Evolutionary conservation across 495 filamentous ascomycete genomes (phyloP).

Genomic region (Aspergillus sparsus): DNA sequence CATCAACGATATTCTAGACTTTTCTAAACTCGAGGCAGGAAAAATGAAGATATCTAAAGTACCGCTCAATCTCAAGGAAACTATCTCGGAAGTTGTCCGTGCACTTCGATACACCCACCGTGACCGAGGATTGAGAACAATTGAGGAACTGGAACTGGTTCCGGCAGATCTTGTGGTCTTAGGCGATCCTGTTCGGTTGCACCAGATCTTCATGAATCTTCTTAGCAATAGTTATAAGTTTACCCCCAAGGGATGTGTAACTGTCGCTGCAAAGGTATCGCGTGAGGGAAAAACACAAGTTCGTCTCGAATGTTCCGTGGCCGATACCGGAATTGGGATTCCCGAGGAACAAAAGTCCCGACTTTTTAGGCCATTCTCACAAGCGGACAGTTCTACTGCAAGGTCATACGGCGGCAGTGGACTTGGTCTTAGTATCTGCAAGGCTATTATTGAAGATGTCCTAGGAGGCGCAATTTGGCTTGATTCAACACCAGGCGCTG

Average conservation of each 20-base stretch:
- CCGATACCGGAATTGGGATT: constrained; percentile 90
- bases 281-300: constrained; percentile 68
- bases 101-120: constrained; percentile 82
- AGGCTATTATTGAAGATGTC: constrained; percentile 89
- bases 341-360: constrained; percentile 75
- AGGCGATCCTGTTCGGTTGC: constrained; percentile 85
- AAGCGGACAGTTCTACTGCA: constrained; percentile 84
- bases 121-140: constrained; percentile 74
- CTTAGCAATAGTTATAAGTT: constrained; percentile 95
- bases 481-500: constrained; percentile 70
- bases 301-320: constrained; percentile 78
- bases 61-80: constrained; percentile 80
- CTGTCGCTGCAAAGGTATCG: constrained; percentile 69
- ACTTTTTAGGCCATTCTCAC: constrained; percentile 87
- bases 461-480: constrained; percentile 82
- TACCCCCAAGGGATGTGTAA: constrained; percentile 82
- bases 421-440: constrained; percentile 89
- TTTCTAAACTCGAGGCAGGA: constrained; percentile 89
- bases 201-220: constrained; percentile 91
- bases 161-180: constrained; percentile 78
- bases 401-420: constrained; percentile 89
- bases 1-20: constrained; percentile 94
- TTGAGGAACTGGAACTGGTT: constrained; percentile 62
- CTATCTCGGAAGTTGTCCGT: constrained; percentile 83
- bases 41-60: constrained; percentile 93